Percentiles rank a stretch among this genome's conserved stretches.
Conservation (phyloP, 345 rosid species). For the Ailanthus altissimus region DNA sequence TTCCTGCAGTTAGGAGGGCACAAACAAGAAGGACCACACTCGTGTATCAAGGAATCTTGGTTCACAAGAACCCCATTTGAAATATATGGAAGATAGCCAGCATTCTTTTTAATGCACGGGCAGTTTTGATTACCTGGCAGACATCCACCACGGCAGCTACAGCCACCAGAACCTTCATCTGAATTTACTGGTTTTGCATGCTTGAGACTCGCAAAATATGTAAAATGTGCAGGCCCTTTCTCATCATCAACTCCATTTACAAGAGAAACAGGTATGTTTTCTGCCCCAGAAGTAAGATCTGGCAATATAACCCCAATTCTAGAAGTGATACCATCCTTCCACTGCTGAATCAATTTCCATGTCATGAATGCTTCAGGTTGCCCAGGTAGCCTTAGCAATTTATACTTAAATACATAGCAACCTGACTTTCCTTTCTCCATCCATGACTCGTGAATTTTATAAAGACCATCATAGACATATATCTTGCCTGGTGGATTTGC, state of each 20-base stretch:
- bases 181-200: slow-evolving; percentile 39
- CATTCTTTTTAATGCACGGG: slow-evolving; percentile 68
- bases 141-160: slow-evolving; percentile 57
- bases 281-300: slow-evolving; percentile 72
- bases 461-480: slow-evolving; percentile 72
- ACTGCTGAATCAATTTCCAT: slow-evolving; percentile 59
- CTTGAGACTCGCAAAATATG: slow-evolving; percentile 52
- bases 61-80: slow-evolving; percentile 57
- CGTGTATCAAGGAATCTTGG: slow-evolving; percentile 62
- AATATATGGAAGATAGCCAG: slow-evolving; percentile 62
- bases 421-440: slow-evolving; percentile 72
- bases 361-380: slow-evolving; percentile 54
- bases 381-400: slow-evolving; percentile 60
- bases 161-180: slow-evolving; percentile 40
- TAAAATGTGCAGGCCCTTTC: slow-evolving; percentile 75
- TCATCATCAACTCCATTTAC: slow-evolving; percentile 63
- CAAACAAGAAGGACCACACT: slow-evolving; percentile 79
- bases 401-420: slow-evolving; percentile 69
- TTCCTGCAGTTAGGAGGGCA: slow-evolving; percentile 72
- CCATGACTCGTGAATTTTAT: slow-evolving; percentile 67
- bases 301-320: slow-evolving; percentile 65
- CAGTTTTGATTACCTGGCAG: slow-evolving; percentile 65
- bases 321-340: slow-evolving; percentile 47
- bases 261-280: not conserved
- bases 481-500: slow-evolving; percentile 31